Percentiles rank a stretch among this genome's conserved stretches.
phyloP scores from a whole-genome alignment of 495 filamentous ascomycete species.

The Talaromyces wortmannii region DNA sequence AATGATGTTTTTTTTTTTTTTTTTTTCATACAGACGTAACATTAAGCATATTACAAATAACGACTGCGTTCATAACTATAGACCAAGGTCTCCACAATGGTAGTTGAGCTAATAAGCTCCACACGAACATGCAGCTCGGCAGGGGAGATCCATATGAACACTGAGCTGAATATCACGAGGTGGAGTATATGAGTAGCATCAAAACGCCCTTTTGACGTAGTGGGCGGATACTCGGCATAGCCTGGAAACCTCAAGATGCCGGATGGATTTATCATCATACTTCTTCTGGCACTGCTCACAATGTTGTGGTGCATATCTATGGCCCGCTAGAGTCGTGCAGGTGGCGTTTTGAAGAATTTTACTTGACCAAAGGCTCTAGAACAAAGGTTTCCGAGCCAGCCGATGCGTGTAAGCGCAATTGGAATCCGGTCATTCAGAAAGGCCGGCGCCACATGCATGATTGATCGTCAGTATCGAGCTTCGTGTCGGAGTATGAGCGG shows the following conservation, averaged over 20 bases:
- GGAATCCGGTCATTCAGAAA: too few relatives aligned
- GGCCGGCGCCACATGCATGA: too few relatives aligned
- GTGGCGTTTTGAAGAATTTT: too few relatives aligned
- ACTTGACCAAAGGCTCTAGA: too few relatives aligned
- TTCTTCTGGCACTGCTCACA: too few relatives aligned
- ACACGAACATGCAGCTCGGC: neutral
- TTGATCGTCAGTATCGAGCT: too few relatives aligned
- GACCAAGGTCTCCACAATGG: neutral
- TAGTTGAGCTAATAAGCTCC: neutral
- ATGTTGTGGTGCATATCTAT: too few relatives aligned
- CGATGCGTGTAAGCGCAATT: too few relatives aligned
- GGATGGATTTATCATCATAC: neutral
- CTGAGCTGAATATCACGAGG: neutral
- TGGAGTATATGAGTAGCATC: neutral
- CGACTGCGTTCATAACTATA: neutral
- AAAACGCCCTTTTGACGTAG: neutral
- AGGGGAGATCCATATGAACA: neutral
- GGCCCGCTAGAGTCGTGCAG: too few relatives aligned
- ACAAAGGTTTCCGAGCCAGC: too few relatives aligned
- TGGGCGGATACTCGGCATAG: neutral
- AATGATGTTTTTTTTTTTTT: neutral
- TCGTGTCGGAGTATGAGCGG: too few relatives aligned
- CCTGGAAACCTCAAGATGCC: neutral
- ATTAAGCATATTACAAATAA: neutral
- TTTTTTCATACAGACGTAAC: neutral